Evolutionary conservation across 2,329 filamentous ascomycete species (phyloP), one percentile per base, ranked within the genome.

Genomic region (Trichothecium roseum): DNA sequence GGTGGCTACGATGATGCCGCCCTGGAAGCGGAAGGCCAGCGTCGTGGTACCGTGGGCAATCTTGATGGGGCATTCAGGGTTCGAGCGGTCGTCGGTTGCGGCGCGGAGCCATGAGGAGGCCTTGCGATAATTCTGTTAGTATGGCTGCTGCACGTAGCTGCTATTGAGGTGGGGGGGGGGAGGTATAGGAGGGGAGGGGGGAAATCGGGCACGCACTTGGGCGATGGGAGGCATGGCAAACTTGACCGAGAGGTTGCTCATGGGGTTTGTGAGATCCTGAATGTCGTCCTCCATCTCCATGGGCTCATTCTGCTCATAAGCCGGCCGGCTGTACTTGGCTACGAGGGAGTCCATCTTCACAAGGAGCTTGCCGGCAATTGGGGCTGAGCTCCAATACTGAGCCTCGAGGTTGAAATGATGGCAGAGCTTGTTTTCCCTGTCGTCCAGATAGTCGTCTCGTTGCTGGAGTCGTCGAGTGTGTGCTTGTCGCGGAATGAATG

Each of bases 1-100:
- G 40, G 91, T 98, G 37, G 89, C 89, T 35, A 98, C 89, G 56
- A 98, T 93, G 65, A 98, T 96, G 57, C 91, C 91, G 53, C 88
- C 88, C 67, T 96, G 80, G 74, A 96, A 98, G 57, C 89, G 81
- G 74, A 98, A 98, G 44, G 88, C 89, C 42, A 98, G 79, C 35
- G 91, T 98, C 40, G 91, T 98, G 42, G 91, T 98, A 57, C 91
- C 91, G 76, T 98, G 91, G 45, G 91, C 91, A 53, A 98, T 88
- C 75, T 98, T 98, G 75, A 98, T 98, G 50, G 91, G 91, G 64
- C 88, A 95, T 64, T 84, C 78, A 40, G 91, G 87, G 71, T 98
- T 98, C 52, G 87, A 81, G 63, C 88, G 81, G 74, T 98, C 91
- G 69, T 98, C 91, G 49, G 91, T 96, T 62, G 86, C 86, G 50